Conservation (phyloP, 257 asterid species). For the Rauvolfia tetraphylla region DNA sequence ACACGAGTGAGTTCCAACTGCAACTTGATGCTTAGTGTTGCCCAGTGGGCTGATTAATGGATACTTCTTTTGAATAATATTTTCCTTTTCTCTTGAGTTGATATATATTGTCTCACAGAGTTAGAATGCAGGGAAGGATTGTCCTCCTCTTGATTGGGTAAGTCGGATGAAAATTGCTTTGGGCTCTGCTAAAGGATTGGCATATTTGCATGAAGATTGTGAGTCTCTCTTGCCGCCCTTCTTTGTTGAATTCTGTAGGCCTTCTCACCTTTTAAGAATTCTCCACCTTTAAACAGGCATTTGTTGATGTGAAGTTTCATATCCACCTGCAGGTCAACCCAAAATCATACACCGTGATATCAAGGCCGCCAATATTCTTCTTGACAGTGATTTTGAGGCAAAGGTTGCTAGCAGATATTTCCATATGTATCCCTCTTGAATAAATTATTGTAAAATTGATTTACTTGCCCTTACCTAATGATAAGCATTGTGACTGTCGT, state of each 20-base stretch:
- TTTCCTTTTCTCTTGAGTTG: neutral
- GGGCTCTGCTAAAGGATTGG: slow-evolving; percentile 83
- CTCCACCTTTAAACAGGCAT: neutral
- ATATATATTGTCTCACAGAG: slow-evolving; percentile 17
- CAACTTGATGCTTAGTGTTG: neutral
- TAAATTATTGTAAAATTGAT: neutral
- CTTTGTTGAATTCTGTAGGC: neutral
- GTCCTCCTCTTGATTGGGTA: slow-evolving; percentile 62
- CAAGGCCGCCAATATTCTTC: slow-evolving; percentile 83
- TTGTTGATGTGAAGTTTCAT: slow-evolving; percentile 15
- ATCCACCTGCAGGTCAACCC: slow-evolving; percentile 63
- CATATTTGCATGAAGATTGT: slow-evolving; percentile 85
- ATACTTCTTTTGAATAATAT: neutral
- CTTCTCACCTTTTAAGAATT: slow-evolving; percentile 5
- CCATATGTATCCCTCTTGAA: neutral
- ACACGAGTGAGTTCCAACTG: neutral
- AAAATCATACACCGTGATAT: slow-evolving; percentile 87
- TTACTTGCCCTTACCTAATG: neutral
- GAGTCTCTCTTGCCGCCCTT: slow-evolving; percentile 32
- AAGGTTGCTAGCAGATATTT: slow-evolving; percentile 39
- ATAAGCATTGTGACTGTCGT: neutral
- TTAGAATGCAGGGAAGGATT: slow-evolving; percentile 50
- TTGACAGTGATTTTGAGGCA: slow-evolving; percentile 72
- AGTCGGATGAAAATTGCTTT: slow-evolving; percentile 72
- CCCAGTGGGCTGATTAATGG: neutral